Base-by-base conservation (phyloP, 305 asterid species). In the Solanum hybrid region DNA sequence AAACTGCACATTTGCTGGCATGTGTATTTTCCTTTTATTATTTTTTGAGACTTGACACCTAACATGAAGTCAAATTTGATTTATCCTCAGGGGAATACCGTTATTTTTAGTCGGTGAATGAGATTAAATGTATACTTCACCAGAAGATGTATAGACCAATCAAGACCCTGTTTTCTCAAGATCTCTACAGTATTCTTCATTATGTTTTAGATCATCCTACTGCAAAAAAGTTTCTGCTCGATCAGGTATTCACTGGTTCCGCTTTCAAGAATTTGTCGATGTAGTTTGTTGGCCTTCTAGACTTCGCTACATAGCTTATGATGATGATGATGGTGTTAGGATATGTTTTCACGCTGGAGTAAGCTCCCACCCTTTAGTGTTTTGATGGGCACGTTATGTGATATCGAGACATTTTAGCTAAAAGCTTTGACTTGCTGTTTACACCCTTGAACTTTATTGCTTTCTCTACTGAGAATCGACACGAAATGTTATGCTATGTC, bases 71-170 rank as follows among this genome's bases (percentile, higher is more conserved):
- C n/a, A 60, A 79, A 51, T 64, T 77, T 37, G 89, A 42, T 87
- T 81, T 46, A 29, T 29, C 38, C 76, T 40, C 91, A 91, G 93
- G 93, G 90, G 91, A 51, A 22, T 91, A 84, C 93, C 93, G 29
- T 89, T 91, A 85, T 72, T 91, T n/a, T n/a, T 76, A 66, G 88
- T 89, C 7, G 89, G 86, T 20, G 93, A 91, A 90, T 91, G 84
- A 91, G 29, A 22, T 51, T 27, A 31, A 84, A 51, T 84, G 42
- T 84, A 10, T 2, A 51, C 42, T 31, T 84, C 20, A 51, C 75
- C 17, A 29, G 73, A 29, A 27, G 9, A 82, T 82, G 73, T 82
- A 46, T 10, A 82, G 14, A 81, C 6, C 37, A 81, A 81, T 42
- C 72, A 81, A 2, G 87, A 16, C 71, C 69, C 37, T 42, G 27